Evolutionary conservation across 1,284 basidiomycete genomes (phyloP).

Genomic region (Fomitopsis betulina): DNA sequence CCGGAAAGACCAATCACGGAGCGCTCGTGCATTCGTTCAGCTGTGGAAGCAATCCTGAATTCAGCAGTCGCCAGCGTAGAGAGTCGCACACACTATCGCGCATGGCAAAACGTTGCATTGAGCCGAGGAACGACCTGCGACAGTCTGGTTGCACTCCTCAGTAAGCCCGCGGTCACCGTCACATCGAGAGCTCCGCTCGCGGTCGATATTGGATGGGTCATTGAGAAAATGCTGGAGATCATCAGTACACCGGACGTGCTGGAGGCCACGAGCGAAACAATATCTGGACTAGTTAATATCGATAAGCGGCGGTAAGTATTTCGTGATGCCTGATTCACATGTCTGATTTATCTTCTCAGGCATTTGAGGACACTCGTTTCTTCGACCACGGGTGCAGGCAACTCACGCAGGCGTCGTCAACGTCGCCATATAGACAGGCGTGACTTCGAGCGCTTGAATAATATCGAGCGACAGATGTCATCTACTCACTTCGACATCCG

Average conservation of each 20-base stretch:
- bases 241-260: constrained; percentile 70
- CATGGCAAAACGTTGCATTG: constrained; percentile 68
- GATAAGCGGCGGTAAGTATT: constrained; percentile 68
- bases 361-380: constrained; percentile 20
- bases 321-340: constrained; percentile 31
- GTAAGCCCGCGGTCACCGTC: constrained; percentile 42
- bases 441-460: constrained; percentile 70
- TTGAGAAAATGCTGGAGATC: constrained; percentile 75
- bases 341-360: constrained; percentile 51
- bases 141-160: constrained; percentile 51
- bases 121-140: constrained; percentile 57
- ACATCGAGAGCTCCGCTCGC: constrained; percentile 50
- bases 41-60: constrained; percentile 68
- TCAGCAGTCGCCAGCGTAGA: constrained; percentile 72
- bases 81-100: constrained; percentile 63
- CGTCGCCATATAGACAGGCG: constrained; percentile 55
- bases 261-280: constrained; percentile 45
- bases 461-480: constrained; percentile 63
- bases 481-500: constrained; percentile 61
- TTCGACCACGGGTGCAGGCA: neutral
- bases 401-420: constrained; percentile 35
- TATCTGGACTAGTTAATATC: constrained; percentile 64
- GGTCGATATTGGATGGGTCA: constrained; percentile 74
- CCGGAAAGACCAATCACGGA: constrained; percentile 31
- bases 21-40: constrained; percentile 64